phyloP scores from a whole-genome alignment of 2,329 filamentous ascomycete species.

The Endocalyx cinctus region DNA sequence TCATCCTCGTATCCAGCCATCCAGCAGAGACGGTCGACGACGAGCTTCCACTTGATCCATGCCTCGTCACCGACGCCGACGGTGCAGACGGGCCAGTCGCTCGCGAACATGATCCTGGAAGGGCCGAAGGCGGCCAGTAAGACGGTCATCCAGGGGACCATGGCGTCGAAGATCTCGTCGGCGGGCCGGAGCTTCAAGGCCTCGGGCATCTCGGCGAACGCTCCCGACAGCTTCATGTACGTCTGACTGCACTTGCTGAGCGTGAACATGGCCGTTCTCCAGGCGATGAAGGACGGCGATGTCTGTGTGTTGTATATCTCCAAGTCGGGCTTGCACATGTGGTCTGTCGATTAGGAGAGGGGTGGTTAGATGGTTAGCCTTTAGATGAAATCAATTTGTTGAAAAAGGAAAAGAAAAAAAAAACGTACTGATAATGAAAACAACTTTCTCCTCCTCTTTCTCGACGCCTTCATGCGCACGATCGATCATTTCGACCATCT shows the following conservation, averaged over 20 bases:
- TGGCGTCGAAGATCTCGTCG: conserved; percentile 56
- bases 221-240: conserved; percentile 92
- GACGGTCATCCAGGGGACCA: conserved; percentile 68
- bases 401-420: not conserved
- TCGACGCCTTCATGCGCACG: conserved; percentile 58
- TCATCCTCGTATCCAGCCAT: conserved; percentile 57
- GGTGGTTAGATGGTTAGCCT: no score
- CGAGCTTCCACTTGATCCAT: conserved; percentile 70
- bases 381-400: no score
- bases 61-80: conserved; percentile 52
- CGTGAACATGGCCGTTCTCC: conserved; percentile 63
- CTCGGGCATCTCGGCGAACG: conserved; percentile 72
- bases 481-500: conserved; percentile 66
- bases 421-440: conserved; percentile 64
- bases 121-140: conserved; percentile 70
- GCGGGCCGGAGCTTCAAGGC: conserved; percentile 43
- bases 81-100: conserved; percentile 91
- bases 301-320: conserved; percentile 52
- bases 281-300: conserved; percentile 59
- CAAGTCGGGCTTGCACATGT: conserved; percentile 84
- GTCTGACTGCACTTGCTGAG: conserved; percentile 61
- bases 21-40: conserved; percentile 65
- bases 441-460: conserved; percentile 56
- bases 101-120: conserved; percentile 77
- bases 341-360: conserved; percentile 53